Base-by-base conservation (phyloP, 768 basidiomycete species). In the Sarcodon aspratus region DNA sequence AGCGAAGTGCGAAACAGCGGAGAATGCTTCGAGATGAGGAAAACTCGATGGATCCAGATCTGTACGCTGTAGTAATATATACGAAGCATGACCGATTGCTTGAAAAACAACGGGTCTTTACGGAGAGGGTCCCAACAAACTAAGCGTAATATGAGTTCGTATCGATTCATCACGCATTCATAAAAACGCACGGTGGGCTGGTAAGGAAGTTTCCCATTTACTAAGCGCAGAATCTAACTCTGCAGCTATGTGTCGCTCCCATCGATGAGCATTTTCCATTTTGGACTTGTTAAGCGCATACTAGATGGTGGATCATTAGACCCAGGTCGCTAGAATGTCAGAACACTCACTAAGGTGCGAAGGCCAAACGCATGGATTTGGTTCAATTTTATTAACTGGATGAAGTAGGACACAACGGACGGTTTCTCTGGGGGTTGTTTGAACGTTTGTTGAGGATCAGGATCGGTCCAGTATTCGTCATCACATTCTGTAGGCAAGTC, bases 381-480 rank as follows among this genome's bases (percentile, higher is more conserved):
- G 54, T 72, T 72, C 4, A 89, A 69, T 31, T 75, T 71, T 37
- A 83, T 61, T 36, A 70, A 69, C 45, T 68, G 69, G 48, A 75
- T 75, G 60, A 84, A 83, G 52, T 69, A 80, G 1, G 78, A 55
- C 4, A 85, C 66, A 1, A 59, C 60, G 1, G 79, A 80, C 0
- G 79, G 76, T 57, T 72, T 76, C 9, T 66, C 71, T 7, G 65
- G 56, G 1, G 85, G 86, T 57, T 87, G 85, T 47, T 73, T 64
- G 60, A 84, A 85, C 11, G 69, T 71, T 40, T 70, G 64, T 1
- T 68, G 65, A 0, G 75, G 75, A 50, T 80, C 77, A 33, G 66
- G 63, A 35, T 63, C 64, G 9, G 78, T 72, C 87, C 86, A 91
- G 56, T 78, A 89, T 50, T 81, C 76, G 52, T 83, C 82, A 52